These are phyloP conservation scores for Choiromyces venosus DNA, from an alignment of 495 filamentous ascomycete genomes.

Conservation along the genomic window DNA sequence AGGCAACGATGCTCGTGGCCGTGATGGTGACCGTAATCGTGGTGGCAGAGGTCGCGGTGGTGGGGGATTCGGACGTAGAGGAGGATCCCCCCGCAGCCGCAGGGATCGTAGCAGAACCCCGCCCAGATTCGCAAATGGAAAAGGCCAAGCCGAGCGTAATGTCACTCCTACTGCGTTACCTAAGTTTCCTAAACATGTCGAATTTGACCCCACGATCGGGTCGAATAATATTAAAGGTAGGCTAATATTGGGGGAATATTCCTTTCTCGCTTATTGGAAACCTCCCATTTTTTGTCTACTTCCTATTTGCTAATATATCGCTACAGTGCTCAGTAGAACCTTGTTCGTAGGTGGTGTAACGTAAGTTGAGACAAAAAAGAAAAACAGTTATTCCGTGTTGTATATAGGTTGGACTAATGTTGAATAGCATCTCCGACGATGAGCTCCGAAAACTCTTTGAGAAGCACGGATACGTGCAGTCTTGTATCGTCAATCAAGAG, in stretches of 20 bases:
- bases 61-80: constrained; percentile 36
- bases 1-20: constrained; percentile 51
- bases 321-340: constrained; percentile 78
- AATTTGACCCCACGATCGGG: constrained; percentile 69
- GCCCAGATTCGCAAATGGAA: constrained; percentile 42
- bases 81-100: constrained; percentile 39
- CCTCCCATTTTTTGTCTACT: not conserved
- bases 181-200: constrained; percentile 63
- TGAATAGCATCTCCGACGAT: constrained; percentile 62
- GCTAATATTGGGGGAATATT: constrained; percentile 22
- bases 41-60: constrained; percentile 52
- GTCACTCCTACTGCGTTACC: constrained; percentile 31
- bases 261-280: not conserved
- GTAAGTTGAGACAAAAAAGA: constrained; percentile 50
- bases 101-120: constrained; percentile 53
- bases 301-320: constrained; percentile 30
- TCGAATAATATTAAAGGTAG: constrained; percentile 73
- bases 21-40: constrained; percentile 56
- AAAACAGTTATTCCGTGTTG: not conserved
- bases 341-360: constrained; percentile 95
- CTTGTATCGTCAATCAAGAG: constrained; percentile 94
- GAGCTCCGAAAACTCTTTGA: constrained; percentile 73
- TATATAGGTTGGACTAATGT: constrained; percentile 22
- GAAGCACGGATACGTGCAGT: constrained; percentile 80
- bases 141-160: constrained; percentile 35